A percentile compares a stretch with the other conserved stretches of the same genome.
Conservation (phyloP, 2,329 filamentous ascomycete genomes). For the Nigrograna mackinnonii region DNA sequence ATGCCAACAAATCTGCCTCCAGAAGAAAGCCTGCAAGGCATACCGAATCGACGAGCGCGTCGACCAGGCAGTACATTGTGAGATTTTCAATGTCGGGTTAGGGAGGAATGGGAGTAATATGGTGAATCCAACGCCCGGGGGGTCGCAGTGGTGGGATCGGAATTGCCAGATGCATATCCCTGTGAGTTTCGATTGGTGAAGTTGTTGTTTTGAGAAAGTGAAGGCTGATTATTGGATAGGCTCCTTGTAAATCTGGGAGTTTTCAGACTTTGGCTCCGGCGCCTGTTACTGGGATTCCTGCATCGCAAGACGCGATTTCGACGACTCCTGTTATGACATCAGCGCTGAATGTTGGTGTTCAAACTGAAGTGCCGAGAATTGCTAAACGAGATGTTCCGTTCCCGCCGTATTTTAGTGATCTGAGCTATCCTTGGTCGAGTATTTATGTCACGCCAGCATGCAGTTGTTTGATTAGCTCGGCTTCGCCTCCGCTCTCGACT, state of each 20-base stretch:
- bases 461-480: slow-evolving; percentile 17
- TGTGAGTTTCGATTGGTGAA: not conserved
- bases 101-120: slow-evolving; percentile 14
- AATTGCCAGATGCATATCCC: slow-evolving; percentile 14
- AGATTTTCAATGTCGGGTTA: slow-evolving; percentile 18
- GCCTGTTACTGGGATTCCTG: too few species aligned
- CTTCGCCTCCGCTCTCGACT: slow-evolving; percentile 4
- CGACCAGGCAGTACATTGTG: slow-evolving; percentile 6
- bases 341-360: too few species aligned
- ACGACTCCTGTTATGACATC: too few species aligned
- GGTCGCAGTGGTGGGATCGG: slow-evolving; percentile 19
- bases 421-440: slow-evolving; percentile 13
- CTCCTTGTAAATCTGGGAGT: too few species aligned
- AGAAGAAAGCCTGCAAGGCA: slow-evolving; percentile 12
- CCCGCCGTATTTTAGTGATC: slow-evolving; percentile 13
- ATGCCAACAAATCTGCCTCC: slow-evolving; percentile 20
- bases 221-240: too few species aligned
- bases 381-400: slow-evolving; percentile 11
- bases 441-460: slow-evolving; percentile 18
- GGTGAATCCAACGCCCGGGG: slow-evolving; percentile 7
- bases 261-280: too few species aligned
- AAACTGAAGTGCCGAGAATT: too few species aligned
- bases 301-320: too few species aligned
- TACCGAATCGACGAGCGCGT: slow-evolving; percentile 10
- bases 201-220: too few species aligned